Base-by-base conservation (phyloP, 805 yeast species). In the Lipomyces sp. region DNA sequence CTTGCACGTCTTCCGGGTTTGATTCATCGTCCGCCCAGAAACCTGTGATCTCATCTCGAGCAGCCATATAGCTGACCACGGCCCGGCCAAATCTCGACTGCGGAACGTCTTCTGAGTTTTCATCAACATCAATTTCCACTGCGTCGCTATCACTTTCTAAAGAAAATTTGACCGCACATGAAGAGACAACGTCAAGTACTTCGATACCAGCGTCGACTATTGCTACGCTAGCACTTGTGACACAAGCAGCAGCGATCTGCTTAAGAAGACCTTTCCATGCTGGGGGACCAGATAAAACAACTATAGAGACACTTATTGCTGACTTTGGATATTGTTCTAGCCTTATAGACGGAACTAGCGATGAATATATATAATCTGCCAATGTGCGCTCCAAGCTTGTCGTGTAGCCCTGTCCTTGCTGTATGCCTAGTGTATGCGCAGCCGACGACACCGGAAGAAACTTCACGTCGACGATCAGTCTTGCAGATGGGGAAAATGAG, bases 291-390 rank as follows among this genome's bases (percentile, higher is more conserved):
- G 68, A 73, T 26, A 90, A 74, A 6, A 91, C 71, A 35, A 83
- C 79, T 4, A 93, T 72, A 55, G 82, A 83, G 14, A 91, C 76
- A 62, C 84, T 93, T 50, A 91, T 86, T 18, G 90, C 81, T 2
- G 96, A 86, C 67, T 91, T 91, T 3, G 98, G 97, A 66, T 93
- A 93, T 55, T 82, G 81, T 13, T 78, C 78, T 31, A 87, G 70
- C 18, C 83, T 59, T 1, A 85, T 72, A 1, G 82, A 68, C 7
- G 83, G 78, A 22, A 74, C 64, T 16, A 81, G 63, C 36, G 82
- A 68, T 3, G 81, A 72, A 47, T 77, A 76, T 7, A 82, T 66
- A 51, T 74, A 79, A 16, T 77, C 72, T n/a, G 69, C 62, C 13
- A 65, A 65, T 61, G 79, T 65, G 65, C 78, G 53, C 69, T 59